Conservation (phyloP, 1,284 basidiomycete genomes). For the Apiotrichum gamsii region DNA sequence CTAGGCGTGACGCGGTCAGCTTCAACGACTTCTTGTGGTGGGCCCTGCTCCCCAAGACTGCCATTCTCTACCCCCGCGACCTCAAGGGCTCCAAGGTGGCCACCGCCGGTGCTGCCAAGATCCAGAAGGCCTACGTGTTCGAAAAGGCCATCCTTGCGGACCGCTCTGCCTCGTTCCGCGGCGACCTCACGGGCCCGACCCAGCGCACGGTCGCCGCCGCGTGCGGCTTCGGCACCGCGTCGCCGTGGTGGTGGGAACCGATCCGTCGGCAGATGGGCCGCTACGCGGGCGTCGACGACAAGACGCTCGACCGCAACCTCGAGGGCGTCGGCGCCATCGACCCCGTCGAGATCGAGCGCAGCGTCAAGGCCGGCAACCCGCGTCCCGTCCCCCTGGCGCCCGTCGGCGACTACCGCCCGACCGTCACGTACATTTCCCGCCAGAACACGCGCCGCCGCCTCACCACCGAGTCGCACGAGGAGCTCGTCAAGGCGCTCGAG, state of each 20-base stretch:
- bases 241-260: constrained; percentile 64
- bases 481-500: constrained; percentile 56
- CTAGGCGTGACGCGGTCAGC: constrained; percentile 42
- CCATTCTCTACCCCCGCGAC: constrained; percentile 61
- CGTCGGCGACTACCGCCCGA: constrained; percentile 47
- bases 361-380: constrained; percentile 16
- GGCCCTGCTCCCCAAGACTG: constrained; percentile 44
- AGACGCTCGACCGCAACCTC: constrained; percentile 39
- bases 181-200: constrained; percentile 57
- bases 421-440: constrained; percentile 69
- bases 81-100: constrained; percentile 55
- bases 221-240: constrained; percentile 46
- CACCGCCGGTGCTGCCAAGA: constrained; percentile 35
- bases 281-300: constrained; percentile 55
- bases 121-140: constrained; percentile 46
- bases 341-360: constrained; percentile 18
- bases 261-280: constrained; percentile 57
- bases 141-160: constrained; percentile 57
- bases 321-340: constrained; percentile 44
- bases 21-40: constrained; percentile 45
- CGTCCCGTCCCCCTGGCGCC: constrained; percentile 21
- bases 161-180: constrained; percentile 66
- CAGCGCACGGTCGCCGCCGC: constrained; percentile 57
- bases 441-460: constrained; percentile 58
- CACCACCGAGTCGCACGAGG: constrained; percentile 56